phyloP scores from a whole-genome alignment of 257 asterid genomes.

The Rehmannia glutinosa region DNA sequence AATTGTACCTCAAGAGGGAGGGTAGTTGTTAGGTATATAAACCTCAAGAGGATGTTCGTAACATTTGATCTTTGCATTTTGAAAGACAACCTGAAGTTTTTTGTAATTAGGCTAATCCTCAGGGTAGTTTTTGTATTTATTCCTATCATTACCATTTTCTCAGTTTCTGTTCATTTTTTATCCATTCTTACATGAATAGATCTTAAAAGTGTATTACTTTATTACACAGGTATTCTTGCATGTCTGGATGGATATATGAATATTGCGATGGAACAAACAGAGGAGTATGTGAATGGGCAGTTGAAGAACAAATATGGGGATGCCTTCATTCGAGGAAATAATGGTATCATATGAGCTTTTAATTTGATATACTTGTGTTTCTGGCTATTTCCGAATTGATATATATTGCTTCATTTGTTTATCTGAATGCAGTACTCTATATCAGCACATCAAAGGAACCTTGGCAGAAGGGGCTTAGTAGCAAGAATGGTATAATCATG shows the following conservation, averaged over 20 bases:
- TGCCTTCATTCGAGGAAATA: conserved; percentile 95
- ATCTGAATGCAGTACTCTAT: conserved; percentile 69
- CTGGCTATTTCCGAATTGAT: background rate
- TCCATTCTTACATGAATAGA: background rate
- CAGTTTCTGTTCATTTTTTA: background rate
- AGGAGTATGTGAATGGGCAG: conserved; percentile 96
- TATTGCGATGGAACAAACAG: conserved; percentile 98
- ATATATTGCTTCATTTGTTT: background rate
- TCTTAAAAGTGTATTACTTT: background rate
- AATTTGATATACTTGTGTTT: background rate
- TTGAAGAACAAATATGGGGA: conserved; percentile 94
- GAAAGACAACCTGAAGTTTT: too few species aligned
- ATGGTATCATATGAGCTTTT: conserved; percentile 37
- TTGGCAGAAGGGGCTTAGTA: conserved; percentile 76
- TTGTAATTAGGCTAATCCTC: too few species aligned
- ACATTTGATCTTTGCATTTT: too few species aligned
- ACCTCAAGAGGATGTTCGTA: too few species aligned
- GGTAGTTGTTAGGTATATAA: too few species aligned
- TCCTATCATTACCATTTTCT: background rate
- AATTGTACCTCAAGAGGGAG: too few species aligned
- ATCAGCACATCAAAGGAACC: conserved; percentile 93
- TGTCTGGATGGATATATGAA: conserved; percentile 98
- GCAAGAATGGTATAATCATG: background rate
- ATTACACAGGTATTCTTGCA: conserved; percentile 73
- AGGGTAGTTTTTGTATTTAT: too few species aligned